phyloP scores from a whole-genome alignment of 768 basidiomycete genomes.

The Boletus fagicola region DNA sequence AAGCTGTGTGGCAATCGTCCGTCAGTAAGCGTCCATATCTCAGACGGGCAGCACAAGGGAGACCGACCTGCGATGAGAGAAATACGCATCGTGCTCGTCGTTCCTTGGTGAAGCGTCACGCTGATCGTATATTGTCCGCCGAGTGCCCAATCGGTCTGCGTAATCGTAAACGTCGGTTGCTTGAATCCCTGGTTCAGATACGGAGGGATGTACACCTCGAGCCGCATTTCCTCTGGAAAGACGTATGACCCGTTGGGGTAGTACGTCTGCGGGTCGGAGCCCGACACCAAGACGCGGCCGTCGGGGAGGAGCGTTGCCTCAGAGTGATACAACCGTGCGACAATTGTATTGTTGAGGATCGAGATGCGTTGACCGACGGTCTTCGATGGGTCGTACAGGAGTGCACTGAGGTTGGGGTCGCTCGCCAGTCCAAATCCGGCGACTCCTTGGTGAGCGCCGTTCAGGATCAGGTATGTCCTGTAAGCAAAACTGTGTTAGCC shows the following conservation, averaged over 20 bases:
- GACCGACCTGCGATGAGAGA: conserved; percentile 64
- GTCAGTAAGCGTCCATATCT: not conserved
- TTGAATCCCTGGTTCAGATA: conserved; percentile 65
- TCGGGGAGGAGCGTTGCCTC: conserved; percentile 74
- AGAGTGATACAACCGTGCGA: conserved; percentile 77
- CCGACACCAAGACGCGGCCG: conserved; percentile 71
- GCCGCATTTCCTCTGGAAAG: conserved; percentile 76
- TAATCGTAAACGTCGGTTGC: conserved; percentile 62
- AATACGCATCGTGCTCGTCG: conserved; percentile 48
- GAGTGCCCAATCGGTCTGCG: conserved; percentile 62
- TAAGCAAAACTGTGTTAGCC: conserved; percentile 25
- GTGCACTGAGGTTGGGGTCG: conserved; percentile 59
- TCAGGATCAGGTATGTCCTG: conserved; percentile 75
- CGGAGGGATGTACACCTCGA: conserved; percentile 81
- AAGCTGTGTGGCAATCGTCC: conserved; percentile 38
- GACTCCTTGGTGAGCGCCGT: conserved; percentile 67
- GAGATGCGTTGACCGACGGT: conserved; percentile 62
- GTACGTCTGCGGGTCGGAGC: conserved; percentile 65
- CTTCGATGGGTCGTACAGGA: conserved; percentile 67
- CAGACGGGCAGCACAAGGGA: not conserved
- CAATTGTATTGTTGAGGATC: conserved; percentile 63
- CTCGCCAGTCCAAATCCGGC: conserved; percentile 72
- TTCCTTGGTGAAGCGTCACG: conserved; percentile 40
- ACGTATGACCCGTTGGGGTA: conserved; percentile 37
- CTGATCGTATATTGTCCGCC: conserved; percentile 53